Evolutionary conservation across 2,329 filamentous ascomycete species (phyloP).

Genomic region (Myriosclerotinia duriaeana): DNA sequence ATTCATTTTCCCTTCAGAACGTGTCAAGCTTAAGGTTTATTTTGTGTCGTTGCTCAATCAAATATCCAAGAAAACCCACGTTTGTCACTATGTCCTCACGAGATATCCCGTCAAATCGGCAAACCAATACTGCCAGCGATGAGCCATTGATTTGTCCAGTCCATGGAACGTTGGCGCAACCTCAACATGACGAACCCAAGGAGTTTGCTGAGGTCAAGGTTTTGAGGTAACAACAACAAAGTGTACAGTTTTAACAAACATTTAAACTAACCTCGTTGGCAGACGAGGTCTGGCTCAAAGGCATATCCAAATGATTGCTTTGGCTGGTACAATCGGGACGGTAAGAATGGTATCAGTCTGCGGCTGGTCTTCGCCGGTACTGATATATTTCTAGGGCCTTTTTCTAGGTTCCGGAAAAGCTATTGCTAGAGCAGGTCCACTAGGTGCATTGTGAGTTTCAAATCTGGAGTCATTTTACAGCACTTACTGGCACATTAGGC

Average conservation of each 20-base stretch:
- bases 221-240: slow-evolving; percentile 13
- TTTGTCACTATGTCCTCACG: not conserved
- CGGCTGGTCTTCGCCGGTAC: not conserved
- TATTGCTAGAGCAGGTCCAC: slow-evolving; percentile 52
- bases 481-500: not conserved
- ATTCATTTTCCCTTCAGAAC: not conserved
- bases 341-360: slow-evolving; percentile 38
- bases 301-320: slow-evolving; percentile 46
- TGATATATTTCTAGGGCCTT: slow-evolving; percentile 22
- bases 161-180: not conserved
- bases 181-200: not conserved
- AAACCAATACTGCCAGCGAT: not conserved
- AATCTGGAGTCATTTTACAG: not conserved
- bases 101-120: not conserved
- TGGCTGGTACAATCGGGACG: slow-evolving; percentile 44
- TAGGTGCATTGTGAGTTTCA: slow-evolving; percentile 46
- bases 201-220: slow-evolving; percentile 23
- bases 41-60: not conserved
- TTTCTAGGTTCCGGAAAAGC: slow-evolving; percentile 48
- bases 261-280: not conserved
- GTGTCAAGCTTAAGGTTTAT: not conserved
- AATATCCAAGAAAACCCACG: not conserved
- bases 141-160: not conserved
- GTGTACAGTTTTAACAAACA: not conserved
- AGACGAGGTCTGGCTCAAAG: slow-evolving; percentile 43